phyloP scores from a whole-genome alignment of 169 alveolate genomes.

The Eimeria falciformis region DNA sequence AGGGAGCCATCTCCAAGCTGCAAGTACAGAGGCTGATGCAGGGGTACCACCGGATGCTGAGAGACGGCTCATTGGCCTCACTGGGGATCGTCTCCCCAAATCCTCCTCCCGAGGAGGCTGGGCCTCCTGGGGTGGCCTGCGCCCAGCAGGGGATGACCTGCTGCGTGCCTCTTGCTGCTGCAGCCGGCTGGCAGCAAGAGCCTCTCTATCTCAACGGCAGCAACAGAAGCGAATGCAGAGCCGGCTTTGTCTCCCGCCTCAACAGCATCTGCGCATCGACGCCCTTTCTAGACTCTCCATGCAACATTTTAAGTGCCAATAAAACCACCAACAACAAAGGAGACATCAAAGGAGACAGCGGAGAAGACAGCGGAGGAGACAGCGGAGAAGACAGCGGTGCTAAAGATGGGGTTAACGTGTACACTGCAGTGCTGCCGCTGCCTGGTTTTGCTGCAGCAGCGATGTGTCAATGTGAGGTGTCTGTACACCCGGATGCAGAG shows the following conservation, averaged over 20 bases:
- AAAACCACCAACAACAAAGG: background rate
- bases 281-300: slow-evolving; percentile 28
- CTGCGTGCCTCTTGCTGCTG: slow-evolving; percentile 59
- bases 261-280: slow-evolving; percentile 52
- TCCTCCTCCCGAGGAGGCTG: slow-evolving; percentile 16
- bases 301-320: slow-evolving; percentile 4
- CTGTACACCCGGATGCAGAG: background rate
- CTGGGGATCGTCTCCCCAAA: slow-evolving; percentile 8
- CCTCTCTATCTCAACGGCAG: slow-evolving; percentile 30
- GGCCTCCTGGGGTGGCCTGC: slow-evolving; percentile 20
- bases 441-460: slow-evolving; percentile 56
- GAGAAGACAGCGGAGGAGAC: background rate
- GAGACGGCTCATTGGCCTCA: slow-evolving; percentile 27
- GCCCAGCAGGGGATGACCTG: slow-evolving; percentile 61
- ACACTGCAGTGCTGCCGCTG: slow-evolving; percentile 60
- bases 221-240: slow-evolving; percentile 47
- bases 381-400: background rate
- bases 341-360: background rate
- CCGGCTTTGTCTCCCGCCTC: slow-evolving; percentile 12
- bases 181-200: slow-evolving; percentile 40
- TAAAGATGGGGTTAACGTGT: background rate
- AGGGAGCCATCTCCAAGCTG: background rate
- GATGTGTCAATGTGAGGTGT: slow-evolving; percentile 59
- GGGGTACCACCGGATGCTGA: slow-evolving; percentile 13
- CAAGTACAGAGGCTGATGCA: slow-evolving; percentile 5